These are phyloP conservation scores for Vicia villosa DNA, from an alignment of 306 rosid species.

Conservation along the genomic window DNA sequence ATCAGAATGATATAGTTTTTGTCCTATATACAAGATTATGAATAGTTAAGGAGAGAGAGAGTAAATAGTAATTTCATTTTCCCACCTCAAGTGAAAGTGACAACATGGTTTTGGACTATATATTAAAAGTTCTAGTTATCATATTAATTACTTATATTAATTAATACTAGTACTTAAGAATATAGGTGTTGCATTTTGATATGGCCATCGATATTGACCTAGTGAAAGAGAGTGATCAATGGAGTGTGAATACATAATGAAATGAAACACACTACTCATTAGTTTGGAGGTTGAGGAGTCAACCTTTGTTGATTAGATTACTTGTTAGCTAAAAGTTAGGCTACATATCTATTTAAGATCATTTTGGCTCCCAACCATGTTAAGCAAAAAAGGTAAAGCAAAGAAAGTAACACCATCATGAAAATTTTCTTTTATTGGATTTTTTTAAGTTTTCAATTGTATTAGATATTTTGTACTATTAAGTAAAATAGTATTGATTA, in stretches of 20 bases:
- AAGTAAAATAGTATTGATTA: no score
- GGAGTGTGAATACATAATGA: constrained; percentile 35
- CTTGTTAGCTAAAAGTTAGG: constrained; percentile 67
- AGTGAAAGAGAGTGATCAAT: constrained; percentile 36
- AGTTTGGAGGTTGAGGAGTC: constrained; percentile 65
- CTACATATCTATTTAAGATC: constrained; percentile 61
- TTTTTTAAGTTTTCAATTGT: no score
- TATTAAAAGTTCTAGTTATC: constrained; percentile 33
- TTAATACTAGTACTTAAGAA: no score
- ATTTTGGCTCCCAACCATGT: constrained; percentile 60
- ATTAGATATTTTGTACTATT: no score
- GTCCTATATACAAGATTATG: constrained; percentile 33
- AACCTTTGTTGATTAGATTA: constrained; percentile 49
- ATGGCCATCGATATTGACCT: constrained; percentile 61
- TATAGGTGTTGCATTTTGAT: constrained; percentile 46
- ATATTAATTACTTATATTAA: not conserved
- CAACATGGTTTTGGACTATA: constrained; percentile 46
- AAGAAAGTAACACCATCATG: constrained; percentile 30
- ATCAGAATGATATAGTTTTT: constrained; percentile 23
- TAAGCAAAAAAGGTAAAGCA: constrained; percentile 37
- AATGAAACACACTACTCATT: constrained; percentile 60
- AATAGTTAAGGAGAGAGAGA: not conserved
- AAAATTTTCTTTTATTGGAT: constrained; percentile 36
- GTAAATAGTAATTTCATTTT: not conserved
- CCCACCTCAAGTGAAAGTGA: constrained; percentile 32